Evolutionary conservation across 805 yeast species (phyloP), one percentile per base, ranked within the genome.

Genomic region (Lipomyces yamanashiensis): DNA sequence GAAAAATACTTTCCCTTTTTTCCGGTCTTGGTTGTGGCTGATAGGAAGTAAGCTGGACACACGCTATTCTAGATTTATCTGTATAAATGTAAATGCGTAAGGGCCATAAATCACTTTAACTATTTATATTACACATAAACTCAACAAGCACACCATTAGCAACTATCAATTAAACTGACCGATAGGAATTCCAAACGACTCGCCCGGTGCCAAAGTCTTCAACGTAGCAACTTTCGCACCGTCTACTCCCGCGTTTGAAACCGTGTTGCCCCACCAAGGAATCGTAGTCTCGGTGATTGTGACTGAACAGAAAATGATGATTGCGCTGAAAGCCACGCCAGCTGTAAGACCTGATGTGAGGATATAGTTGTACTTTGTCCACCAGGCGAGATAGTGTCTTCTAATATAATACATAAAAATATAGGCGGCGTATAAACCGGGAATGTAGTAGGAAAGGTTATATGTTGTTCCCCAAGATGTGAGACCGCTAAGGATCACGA

Each of bases 281-380:
- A 60, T 12, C 17, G 45, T 33, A 44, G 80, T 76, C 41, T 56
- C 33, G 7, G 64, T 54, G 68, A 76, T 80, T 59, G 73, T 74
- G 7, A 78, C 78, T 1, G 77, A 71, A 70, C 85, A 77, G 70
- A 86, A 86, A 12, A 87, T 81, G 28, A 85, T 61, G 57, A 87
- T 75, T 1, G 88, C 82, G 41, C 87, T 81, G 66, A 85, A 79
- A 0, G 90, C 89, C n/a, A 87, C 81, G 0, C 90, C 90, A 7
- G 87, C 82, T 48, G 87, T 86, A n/a, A 87, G 75, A 1, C 85
- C 91, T 34, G 88, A 85, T 19, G 89, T 82, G 52, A 87, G 75
- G 4, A 86, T 81, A 72, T 85, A 87, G 73, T 86, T 87, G 73
- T 87, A 87, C 74, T 87, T 87, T 43, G 86, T 85, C 92, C 92